Evolutionary conservation across 257 asterid species (phyloP), one percentile per base, ranked within the genome.

Genomic region (Fraxinus pennsylvanica): DNA sequence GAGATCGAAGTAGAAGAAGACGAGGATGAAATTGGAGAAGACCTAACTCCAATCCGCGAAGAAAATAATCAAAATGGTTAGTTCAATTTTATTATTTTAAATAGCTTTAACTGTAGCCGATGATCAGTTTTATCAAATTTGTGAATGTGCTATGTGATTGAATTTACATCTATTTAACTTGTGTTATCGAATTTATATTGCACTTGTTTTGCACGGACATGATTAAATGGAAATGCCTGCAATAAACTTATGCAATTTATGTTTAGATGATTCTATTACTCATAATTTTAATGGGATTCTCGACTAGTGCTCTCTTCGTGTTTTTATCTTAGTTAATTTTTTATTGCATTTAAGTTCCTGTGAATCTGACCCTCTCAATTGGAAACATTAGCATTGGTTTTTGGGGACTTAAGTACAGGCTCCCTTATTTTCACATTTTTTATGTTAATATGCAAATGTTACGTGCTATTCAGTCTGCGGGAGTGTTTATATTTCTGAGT

Each of bases 61-160:
- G 87, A 79, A 22, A 79, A 76, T 85, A 77, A 43, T 38, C 78
- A 32, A 67, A 81, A 47, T 25, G 97, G 97, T 91, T 39, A 65
- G 87, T 81, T 70, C 25, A n/a, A 57, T 74, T 71, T 69, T 50
- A 47, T 67, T 69, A 29, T 61, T 19, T 36, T 67, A 54, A 22
- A 25, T 61, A 22, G 19, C 35, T 61, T 29, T 45, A 41, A 21
- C 19, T 75, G 39, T 82, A 54, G 68, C 0, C 12, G 32, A 12
- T 9, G 33, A 29, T 79, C 33, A 25, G 30, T 21, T 25, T 22
- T 61, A 61, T 61, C 14, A 61, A 8, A 9, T 61, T 25, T 61
- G 59, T 47, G 21, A 47, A 47, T 15, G 59, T 47, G 59, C 8
- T 15, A 4, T 47, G 17, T 15, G 7, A 4, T 47, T 47, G n/a